Evolutionary conservation across 2,329 filamentous ascomycete genomes (phyloP).

Genomic region (Diaporthe sp.): DNA sequence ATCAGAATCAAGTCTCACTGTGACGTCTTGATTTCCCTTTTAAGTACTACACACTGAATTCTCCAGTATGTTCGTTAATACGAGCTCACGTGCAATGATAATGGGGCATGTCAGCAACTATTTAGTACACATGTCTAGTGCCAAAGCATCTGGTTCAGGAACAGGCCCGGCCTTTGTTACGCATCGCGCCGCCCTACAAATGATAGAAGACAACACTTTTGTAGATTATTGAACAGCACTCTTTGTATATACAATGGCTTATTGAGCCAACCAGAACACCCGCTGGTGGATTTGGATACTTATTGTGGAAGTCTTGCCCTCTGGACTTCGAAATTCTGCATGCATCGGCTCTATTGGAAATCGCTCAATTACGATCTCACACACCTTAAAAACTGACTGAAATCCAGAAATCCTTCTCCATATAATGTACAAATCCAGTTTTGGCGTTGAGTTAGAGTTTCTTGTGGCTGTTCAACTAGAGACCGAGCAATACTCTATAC

Average conservation of each 20-base stretch:
- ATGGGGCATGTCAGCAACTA: not conserved
- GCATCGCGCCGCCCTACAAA: not conserved
- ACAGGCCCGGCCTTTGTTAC: not conserved
- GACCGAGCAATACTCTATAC: not conserved
- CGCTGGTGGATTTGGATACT: not conserved
- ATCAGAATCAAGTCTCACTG: not conserved
- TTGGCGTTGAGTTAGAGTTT: constrained; percentile 17
- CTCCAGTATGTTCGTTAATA: not conserved
- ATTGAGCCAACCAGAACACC: not conserved
- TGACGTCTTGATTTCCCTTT: not conserved
- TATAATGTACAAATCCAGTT: not conserved
- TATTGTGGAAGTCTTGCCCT: not conserved
- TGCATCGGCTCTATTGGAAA: not conserved
- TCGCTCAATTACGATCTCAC: not conserved
- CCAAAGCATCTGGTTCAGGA: not conserved
- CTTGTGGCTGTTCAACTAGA: not conserved
- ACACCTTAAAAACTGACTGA: too few relatives aligned
- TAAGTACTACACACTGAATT: not conserved
- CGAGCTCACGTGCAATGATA: not conserved
- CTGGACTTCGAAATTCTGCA: not conserved
- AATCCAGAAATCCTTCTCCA: not conserved
- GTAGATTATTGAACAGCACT: not conserved
- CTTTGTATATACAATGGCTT: not conserved
- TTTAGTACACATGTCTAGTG: not conserved
- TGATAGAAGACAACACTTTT: not conserved